Conservation (phyloP, 805 yeast species). For the Scheffersomyces ergatensis region DNA sequence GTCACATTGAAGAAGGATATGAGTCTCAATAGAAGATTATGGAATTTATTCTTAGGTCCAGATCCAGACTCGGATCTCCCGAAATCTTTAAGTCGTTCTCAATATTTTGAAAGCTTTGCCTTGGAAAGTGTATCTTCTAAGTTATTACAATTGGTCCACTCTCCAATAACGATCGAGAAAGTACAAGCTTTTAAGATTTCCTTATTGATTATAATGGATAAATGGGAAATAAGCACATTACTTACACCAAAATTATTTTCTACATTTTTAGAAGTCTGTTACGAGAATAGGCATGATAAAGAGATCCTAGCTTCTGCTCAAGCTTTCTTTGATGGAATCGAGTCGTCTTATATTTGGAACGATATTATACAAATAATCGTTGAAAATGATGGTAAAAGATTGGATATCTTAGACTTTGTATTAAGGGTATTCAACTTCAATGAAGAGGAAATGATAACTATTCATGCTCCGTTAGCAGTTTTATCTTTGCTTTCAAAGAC, state of each 20-base stretch:
- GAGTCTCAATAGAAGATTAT: slow-evolving; percentile 89
- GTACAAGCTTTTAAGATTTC: slow-evolving; percentile 62
- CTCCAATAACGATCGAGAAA: slow-evolving; percentile 27
- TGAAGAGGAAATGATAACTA: slow-evolving; percentile 82
- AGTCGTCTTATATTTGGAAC: slow-evolving; percentile 76
- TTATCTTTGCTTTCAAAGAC: slow-evolving; percentile 40
- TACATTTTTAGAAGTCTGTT: slow-evolving; percentile 58
- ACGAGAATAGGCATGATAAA: slow-evolving; percentile 19
- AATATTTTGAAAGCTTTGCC: slow-evolving; percentile 64
- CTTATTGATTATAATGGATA: slow-evolving; percentile 70
- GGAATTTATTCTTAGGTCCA: slow-evolving; percentile 93
- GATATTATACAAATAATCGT: slow-evolving; percentile 47
- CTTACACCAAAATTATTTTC: slow-evolving; percentile 68
- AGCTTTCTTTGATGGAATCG: slow-evolving; percentile 82
- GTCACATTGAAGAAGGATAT: slow-evolving; percentile 82
- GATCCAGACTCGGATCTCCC: slow-evolving; percentile 28
- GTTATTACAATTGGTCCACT: slow-evolving; percentile 45
- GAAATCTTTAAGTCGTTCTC: slow-evolving; percentile 31
- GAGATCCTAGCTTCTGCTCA: slow-evolving; percentile 59
- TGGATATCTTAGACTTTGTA: slow-evolving; percentile 57
- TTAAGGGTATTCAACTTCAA: slow-evolving; percentile 65
- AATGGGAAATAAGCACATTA: slow-evolving; percentile 88
- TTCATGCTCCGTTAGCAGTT: slow-evolving; percentile 73
- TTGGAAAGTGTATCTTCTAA: slow-evolving; percentile 49
- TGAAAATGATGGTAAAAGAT: slow-evolving; percentile 21